A percentile compares a stretch with the other conserved stretches of the same genome.
These are phyloP conservation scores for Sistotremastrum niveocremeum DNA, from an alignment of 768 basidiomycete species.

Conservation along the genomic window DNA sequence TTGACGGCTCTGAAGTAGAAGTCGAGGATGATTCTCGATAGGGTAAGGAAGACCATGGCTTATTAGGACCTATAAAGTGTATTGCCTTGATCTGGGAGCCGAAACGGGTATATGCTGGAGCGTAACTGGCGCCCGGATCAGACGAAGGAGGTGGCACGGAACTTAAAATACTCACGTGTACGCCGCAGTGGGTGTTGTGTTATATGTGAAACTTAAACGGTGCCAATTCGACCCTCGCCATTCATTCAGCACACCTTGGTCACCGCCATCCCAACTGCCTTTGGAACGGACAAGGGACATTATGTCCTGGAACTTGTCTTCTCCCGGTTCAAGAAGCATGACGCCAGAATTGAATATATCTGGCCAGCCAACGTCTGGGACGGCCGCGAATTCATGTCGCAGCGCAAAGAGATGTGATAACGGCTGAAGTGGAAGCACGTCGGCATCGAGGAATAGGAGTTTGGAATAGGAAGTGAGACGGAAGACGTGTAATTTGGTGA, in stretches of 20 bases:
- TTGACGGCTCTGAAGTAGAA: slow-evolving; percentile 17
- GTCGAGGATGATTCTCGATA: slow-evolving; percentile 48
- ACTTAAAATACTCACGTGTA: slow-evolving; percentile 61
- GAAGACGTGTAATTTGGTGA: slow-evolving; percentile 95
- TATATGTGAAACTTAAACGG: slow-evolving; percentile 92
- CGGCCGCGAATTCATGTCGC: slow-evolving; percentile 78
- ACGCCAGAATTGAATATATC: slow-evolving; percentile 99
- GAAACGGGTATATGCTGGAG: slow-evolving; percentile 91
- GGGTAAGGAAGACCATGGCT: slow-evolving; percentile 78
- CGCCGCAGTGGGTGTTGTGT: slow-evolving; percentile 93
- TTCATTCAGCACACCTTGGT: slow-evolving; percentile 94
- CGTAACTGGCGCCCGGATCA: slow-evolving; percentile 47
- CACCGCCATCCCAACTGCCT: slow-evolving; percentile 96
- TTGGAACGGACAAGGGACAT: slow-evolving; percentile 55
- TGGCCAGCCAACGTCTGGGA: slow-evolving; percentile 97
- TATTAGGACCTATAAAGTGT: slow-evolving; percentile 92
- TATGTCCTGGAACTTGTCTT: slow-evolving; percentile 72
- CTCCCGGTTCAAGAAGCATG: slow-evolving; percentile 70
- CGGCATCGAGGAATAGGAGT: slow-evolving; percentile 85
- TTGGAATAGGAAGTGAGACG: slow-evolving; percentile 79
- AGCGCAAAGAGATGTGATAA: slow-evolving; percentile 85
- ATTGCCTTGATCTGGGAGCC: slow-evolving; percentile 76
- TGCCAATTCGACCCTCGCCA: slow-evolving; percentile 85
- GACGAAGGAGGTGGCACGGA: slow-evolving; percentile 7
- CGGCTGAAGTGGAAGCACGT: slow-evolving; percentile 77